These are phyloP conservation scores for Cladophialophora yegresii DNA, from an alignment of 2,329 filamentous ascomycete genomes.

Conservation along the genomic window DNA sequence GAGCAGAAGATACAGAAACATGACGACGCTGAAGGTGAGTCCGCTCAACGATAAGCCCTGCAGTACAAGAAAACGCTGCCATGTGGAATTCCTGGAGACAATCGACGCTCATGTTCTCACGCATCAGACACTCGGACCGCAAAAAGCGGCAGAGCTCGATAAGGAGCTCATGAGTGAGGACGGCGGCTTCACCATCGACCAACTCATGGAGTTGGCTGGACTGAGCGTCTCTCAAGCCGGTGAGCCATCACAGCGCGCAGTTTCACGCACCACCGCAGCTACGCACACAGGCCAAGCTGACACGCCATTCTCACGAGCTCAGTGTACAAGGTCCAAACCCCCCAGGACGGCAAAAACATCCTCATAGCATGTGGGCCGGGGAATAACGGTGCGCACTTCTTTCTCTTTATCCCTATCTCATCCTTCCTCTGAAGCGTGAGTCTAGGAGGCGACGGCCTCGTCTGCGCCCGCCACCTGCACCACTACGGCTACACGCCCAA, in stretches of 20 bases:
- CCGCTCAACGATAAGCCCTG: neutral
- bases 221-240: slow-evolving; percentile 89
- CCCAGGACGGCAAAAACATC: slow-evolving; percentile 67
- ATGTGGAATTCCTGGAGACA: neutral
- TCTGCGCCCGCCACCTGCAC: slow-evolving; percentile 85
- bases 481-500: slow-evolving; percentile 89
- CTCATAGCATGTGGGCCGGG: slow-evolving; percentile 89
- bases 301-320: neutral
- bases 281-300: neutral
- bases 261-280: neutral
- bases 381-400: slow-evolving; percentile 55
- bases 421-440: neutral
- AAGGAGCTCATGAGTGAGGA: slow-evolving; percentile 87
- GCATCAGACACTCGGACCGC: slow-evolving; percentile 74
- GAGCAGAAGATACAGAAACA: slow-evolving; percentile 38
- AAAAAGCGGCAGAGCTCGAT: slow-evolving; percentile 85
- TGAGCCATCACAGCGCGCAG: slow-evolving; percentile 42
- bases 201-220: slow-evolving; percentile 95
- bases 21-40: slow-evolving; percentile 47
- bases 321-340: slow-evolving; percentile 81
- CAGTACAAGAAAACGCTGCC: neutral
- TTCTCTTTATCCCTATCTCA: neutral
- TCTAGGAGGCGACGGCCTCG: slow-evolving; percentile 85
- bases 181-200: slow-evolving; percentile 86
- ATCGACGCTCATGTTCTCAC: neutral